A percentile compares a stretch with the other conserved stretches of the same genome.
Evolutionary conservation across 2,329 filamentous ascomycete genomes (phyloP).

Genomic region (Cordyceps farinosa): DNA sequence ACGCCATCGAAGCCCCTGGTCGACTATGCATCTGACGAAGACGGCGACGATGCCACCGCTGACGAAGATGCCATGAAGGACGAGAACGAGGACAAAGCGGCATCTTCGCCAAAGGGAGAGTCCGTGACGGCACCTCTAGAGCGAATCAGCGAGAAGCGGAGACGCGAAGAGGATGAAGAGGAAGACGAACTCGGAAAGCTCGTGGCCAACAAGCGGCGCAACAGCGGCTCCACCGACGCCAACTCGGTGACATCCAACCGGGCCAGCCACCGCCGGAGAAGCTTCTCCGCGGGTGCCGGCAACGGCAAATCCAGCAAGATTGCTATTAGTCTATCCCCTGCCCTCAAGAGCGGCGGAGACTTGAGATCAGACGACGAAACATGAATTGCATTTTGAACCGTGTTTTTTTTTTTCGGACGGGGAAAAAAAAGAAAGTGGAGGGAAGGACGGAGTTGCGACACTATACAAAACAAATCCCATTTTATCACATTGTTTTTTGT

Average conservation of each 20-base stretch:
- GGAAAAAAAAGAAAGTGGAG: not conserved
- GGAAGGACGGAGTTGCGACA: not conserved
- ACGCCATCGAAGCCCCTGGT: conserved; percentile 72
- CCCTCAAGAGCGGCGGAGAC: conserved; percentile 37
- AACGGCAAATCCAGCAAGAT: conserved; percentile 50
- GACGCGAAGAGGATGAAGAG: conserved; percentile 84
- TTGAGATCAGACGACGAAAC: conserved; percentile 39
- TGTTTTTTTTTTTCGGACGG: not conserved
- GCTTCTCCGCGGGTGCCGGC: conserved; percentile 40
- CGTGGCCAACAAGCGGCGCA: conserved; percentile 60
- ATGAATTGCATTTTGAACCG: conserved; percentile 23
- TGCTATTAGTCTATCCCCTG: conserved; percentile 53
- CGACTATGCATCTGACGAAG: conserved; percentile 89
- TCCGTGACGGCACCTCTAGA: conserved; percentile 58
- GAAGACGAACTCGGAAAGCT: conserved; percentile 89
- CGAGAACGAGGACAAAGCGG: conserved; percentile 17
- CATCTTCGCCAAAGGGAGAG: conserved; percentile 22
- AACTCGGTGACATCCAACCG: conserved; percentile 36
- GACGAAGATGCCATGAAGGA: conserved; percentile 25
- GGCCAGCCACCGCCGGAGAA: conserved; percentile 34
- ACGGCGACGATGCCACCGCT: conserved; percentile 44
- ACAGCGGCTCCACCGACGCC: conserved; percentile 50
- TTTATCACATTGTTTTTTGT: conserved; percentile 1
- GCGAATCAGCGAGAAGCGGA: conserved; percentile 80
- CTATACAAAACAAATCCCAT: conserved; percentile 6